Percentiles rank a stretch among this genome's conserved stretches.
Evolutionary conservation across 2,329 filamentous ascomycete genomes (phyloP).

Genomic region (Nakataea oryzae): DNA sequence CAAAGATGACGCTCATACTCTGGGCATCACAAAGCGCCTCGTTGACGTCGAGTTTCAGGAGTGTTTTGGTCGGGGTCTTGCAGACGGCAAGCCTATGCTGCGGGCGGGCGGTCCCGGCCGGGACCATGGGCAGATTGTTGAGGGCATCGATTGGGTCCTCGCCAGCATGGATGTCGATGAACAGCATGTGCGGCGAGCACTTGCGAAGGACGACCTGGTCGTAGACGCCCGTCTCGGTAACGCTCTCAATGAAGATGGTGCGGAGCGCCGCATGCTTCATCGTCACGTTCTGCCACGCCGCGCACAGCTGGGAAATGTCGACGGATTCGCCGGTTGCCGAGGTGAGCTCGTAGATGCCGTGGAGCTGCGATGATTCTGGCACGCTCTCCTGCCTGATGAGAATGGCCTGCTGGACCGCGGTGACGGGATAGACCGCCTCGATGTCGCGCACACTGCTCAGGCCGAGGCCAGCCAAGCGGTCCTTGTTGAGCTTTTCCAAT

Average conservation of each 20-base stretch:
- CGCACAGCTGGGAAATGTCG: conserved; percentile 33
- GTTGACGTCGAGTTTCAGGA: conserved; percentile 39
- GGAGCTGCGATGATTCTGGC: conserved; percentile 29
- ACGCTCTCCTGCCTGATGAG: conserved; percentile 32
- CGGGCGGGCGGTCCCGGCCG: conserved; percentile 25
- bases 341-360: conserved; percentile 36
- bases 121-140: conserved; percentile 30
- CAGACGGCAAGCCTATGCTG: conserved; percentile 41
- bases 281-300: conserved; percentile 38
- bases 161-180: conserved; percentile 33
- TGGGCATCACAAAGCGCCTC: conserved; percentile 38
- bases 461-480: conserved; percentile 27
- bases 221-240: conserved; percentile 35
- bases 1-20: conserved; percentile 34
- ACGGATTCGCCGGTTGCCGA: conserved; percentile 24
- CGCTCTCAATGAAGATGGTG: conserved; percentile 39
- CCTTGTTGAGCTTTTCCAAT: conserved; percentile 30
- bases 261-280: conserved; percentile 33
- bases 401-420: conserved; percentile 36
- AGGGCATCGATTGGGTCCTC: conserved; percentile 27
- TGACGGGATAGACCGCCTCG: conserved; percentile 37
- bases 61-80: conserved; percentile 28
- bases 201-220: conserved; percentile 37
- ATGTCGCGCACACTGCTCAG: conserved; percentile 32
- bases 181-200: conserved; percentile 39